A percentile compares a stretch with the other conserved stretches of the same genome.
Evolutionary conservation across 2,329 filamentous ascomycete genomes (phyloP).

Genomic region (Harringtonia aguacate): DNA sequence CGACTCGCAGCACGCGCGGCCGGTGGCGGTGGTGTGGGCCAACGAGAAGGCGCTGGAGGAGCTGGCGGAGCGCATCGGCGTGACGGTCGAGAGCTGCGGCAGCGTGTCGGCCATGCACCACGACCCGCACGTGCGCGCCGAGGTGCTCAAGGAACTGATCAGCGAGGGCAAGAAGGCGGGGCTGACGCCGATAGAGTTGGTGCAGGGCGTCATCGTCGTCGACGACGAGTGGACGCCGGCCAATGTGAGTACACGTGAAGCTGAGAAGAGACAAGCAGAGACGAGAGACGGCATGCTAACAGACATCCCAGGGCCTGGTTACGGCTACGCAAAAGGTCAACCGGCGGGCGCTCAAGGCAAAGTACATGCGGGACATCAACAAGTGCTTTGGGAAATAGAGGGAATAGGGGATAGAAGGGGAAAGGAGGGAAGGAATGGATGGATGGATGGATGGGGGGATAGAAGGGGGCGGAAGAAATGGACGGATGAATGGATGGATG

Average conservation of each 20-base stretch:
- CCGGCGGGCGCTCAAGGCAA: constrained; percentile 37
- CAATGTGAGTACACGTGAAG: constrained; percentile 50
- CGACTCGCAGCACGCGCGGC: constrained; percentile 61
- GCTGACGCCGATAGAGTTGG: constrained; percentile 59
- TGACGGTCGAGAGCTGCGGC: constrained; percentile 21
- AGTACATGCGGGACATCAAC: constrained; percentile 41
- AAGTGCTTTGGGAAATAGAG: constrained; percentile 22
- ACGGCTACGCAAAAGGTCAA: constrained; percentile 54
- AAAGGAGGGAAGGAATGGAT: not conserved
- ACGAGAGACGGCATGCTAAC: not conserved
- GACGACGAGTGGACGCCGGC: constrained; percentile 84
- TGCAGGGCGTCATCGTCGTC: constrained; percentile 65
- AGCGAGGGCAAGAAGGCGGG: constrained; percentile 53
- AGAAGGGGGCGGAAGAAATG: no score
- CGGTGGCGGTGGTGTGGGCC: constrained; percentile 69
- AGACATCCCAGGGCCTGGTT: constrained; percentile 36
- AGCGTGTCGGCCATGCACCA: constrained; percentile 44
- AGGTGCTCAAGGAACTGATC: constrained; percentile 58
- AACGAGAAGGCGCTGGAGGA: constrained; percentile 53
- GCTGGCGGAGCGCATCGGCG: constrained; percentile 48
- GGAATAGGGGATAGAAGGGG: not conserved
- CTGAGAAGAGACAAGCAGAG: not conserved
- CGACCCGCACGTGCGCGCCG: constrained; percentile 51
- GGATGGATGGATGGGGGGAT: no score
- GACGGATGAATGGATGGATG: no score